phyloP scores from a whole-genome alignment of 2,329 filamentous ascomycete genomes.

The Nothopassalora personata region DNA sequence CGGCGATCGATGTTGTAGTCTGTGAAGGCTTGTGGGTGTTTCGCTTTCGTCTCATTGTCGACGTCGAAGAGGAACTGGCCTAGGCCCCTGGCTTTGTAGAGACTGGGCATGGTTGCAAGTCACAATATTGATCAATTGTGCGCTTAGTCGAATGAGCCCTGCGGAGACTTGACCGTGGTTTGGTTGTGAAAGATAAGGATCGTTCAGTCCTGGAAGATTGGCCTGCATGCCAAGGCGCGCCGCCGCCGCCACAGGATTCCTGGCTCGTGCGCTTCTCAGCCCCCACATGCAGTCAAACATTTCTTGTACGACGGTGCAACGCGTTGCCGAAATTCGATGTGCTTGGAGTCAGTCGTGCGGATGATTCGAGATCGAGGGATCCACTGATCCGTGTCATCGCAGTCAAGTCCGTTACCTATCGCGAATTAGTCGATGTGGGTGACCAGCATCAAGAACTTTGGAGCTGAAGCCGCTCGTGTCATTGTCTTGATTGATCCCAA shows the following conservation, averaged over 20 bases:
- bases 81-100: background rate
- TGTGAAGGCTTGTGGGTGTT: slow-evolving; percentile 45
- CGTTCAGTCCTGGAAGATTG: background rate
- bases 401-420: no score
- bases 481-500: no score
- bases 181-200: background rate
- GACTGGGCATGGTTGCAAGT: background rate
- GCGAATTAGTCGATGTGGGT: no score
- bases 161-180: background rate
- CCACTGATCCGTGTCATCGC: no score
- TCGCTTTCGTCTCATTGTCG: slow-evolving; percentile 12
- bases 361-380: no score
- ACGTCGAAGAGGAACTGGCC: slow-evolving; percentile 17
- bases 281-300: no score
- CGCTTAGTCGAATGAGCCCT: background rate
- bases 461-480: no score
- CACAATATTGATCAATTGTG: background rate
- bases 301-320: no score
- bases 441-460: no score
- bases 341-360: no score
- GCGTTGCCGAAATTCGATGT: no score
- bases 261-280: background rate
- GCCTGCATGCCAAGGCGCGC: background rate
- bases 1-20: slow-evolving; percentile 60
- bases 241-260: background rate